Evolutionary conservation across 1,139 yeast genomes (phyloP).

Genomic region (Pichia sp.): DNA sequence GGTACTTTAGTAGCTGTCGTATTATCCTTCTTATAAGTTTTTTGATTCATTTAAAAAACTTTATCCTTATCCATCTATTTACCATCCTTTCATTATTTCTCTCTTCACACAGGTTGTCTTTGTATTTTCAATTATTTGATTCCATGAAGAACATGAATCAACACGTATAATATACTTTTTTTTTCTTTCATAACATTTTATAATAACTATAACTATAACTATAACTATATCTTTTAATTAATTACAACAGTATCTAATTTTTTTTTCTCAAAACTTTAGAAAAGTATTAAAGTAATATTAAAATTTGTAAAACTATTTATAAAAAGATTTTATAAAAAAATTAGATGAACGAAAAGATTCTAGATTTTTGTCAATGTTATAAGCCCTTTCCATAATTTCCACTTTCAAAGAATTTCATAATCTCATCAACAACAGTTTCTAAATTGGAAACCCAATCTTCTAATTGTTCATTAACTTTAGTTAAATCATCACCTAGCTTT

Average conservation of each 20-base stretch:
- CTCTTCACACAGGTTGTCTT: not conserved
- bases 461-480: conserved; percentile 59
- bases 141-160: not conserved
- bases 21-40: conserved; percentile 53
- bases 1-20: conserved; percentile 60
- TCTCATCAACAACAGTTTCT: conserved; percentile 65
- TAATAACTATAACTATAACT: conserved; percentile 11
- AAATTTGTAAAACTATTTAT: too few relatives aligned
- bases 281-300: not conserved
- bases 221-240: conserved; percentile 1
- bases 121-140: conserved; percentile 2
- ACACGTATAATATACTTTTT: not conserved
- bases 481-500: conserved; percentile 69
- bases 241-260: too few relatives aligned
- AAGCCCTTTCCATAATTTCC: conserved; percentile 90
- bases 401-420: conserved; percentile 66
- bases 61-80: not conserved
- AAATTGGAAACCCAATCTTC: conserved; percentile 70
- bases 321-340: too few relatives aligned
- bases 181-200: not conserved
- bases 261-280: not conserved
- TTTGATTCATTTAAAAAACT: not conserved
- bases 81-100: not conserved
- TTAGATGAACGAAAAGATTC: too few relatives aligned
- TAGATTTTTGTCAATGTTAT: conserved; percentile 30